phyloP scores from a whole-genome alignment of 352 stramenopile species.

The Phytophthora syringae region DNA sequence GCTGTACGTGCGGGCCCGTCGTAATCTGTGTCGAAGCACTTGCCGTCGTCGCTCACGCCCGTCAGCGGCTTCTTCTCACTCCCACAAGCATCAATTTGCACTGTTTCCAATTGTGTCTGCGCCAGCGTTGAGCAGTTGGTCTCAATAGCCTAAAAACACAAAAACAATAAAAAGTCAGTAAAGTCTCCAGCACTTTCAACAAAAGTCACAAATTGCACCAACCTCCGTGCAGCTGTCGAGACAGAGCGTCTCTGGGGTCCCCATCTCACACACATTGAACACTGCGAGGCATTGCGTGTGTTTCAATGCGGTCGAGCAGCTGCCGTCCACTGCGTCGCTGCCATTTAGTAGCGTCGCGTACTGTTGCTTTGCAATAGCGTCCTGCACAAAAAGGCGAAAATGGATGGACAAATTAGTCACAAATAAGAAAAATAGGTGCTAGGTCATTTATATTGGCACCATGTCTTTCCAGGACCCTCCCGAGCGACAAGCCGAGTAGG shows the following conservation, averaged over 20 bases:
- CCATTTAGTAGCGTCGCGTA: conserved; percentile 45
- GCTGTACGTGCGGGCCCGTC: conserved; percentile 62
- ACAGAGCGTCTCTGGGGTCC: conserved; percentile 43
- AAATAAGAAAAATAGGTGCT: background rate
- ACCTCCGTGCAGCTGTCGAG: background rate
- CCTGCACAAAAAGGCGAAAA: conserved; percentile 31
- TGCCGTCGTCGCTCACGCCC: conserved; percentile 55
- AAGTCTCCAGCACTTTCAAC: conserved; percentile 8
- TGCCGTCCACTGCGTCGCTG: conserved; percentile 16
- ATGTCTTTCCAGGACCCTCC: conserved; percentile 56
- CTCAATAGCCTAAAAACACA: conserved; percentile 41
- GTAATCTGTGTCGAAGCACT: conserved; percentile 78
- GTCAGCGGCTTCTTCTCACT: conserved; percentile 10
- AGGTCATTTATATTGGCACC: conserved; percentile 11
- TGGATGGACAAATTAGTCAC: background rate
- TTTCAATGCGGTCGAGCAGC: conserved; percentile 49
- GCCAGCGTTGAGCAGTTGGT: conserved; percentile 48
- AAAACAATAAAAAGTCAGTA: conserved; percentile 34
- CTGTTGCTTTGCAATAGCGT: conserved; percentile 40
- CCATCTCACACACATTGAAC: conserved; percentile 80
- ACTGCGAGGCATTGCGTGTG: conserved; percentile 57
- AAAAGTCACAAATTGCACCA: background rate
- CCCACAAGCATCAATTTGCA: conserved; percentile 44
- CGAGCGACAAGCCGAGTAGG: conserved; percentile 64
- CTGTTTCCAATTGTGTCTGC: conserved; percentile 1